Evolutionary conservation across 129 eudicot species (phyloP).

Genomic region (Helianthus tuberosus): DNA sequence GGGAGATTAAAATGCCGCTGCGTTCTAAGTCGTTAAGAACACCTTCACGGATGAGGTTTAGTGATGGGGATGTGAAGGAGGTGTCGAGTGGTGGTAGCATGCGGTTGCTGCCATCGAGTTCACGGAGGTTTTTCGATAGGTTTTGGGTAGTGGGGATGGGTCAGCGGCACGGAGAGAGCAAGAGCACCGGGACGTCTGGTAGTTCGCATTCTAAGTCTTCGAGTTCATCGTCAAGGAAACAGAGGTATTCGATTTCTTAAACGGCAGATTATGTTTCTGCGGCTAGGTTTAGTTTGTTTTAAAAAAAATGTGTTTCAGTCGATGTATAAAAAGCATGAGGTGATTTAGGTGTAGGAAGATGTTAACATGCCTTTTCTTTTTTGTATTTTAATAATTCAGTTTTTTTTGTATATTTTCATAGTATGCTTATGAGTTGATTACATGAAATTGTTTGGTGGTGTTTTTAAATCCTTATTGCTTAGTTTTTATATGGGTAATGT

Average conservation of each 20-base stretch:
- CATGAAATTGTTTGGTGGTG: not conserved
- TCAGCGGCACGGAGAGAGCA: conserved; percentile 50
- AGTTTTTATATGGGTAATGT: no score
- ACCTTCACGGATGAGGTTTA: conserved; percentile 54
- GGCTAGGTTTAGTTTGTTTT: no score
- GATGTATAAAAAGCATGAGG: conserved; percentile 8
- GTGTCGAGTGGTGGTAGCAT: conserved; percentile 45
- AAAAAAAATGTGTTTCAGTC: not conserved
- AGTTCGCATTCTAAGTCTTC: conserved; percentile 75
- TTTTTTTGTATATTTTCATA: conserved; percentile 14
- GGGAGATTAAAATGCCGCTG: conserved; percentile 47
- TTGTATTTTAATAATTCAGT: not conserved
- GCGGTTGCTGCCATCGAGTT: conserved; percentile 75
- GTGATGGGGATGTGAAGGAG: conserved; percentile 45
- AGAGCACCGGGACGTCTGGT: conserved; percentile 76
- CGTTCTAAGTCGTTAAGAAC: conserved; percentile 54
- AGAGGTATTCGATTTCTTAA: conserved; percentile 84
- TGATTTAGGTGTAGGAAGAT: not conserved
- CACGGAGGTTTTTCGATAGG: conserved; percentile 79
- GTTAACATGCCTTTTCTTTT: not conserved
- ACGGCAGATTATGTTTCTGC: no score
- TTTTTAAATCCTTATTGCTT: conserved; percentile 27
- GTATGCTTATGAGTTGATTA: not conserved
- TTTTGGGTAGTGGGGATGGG: conserved; percentile 71
- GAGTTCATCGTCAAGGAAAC: conserved; percentile 56